These are phyloP conservation scores for Aspergillus fumigatiaffinis DNA, from an alignment of 2,329 filamentous ascomycete genomes.

Conservation along the genomic window DNA sequence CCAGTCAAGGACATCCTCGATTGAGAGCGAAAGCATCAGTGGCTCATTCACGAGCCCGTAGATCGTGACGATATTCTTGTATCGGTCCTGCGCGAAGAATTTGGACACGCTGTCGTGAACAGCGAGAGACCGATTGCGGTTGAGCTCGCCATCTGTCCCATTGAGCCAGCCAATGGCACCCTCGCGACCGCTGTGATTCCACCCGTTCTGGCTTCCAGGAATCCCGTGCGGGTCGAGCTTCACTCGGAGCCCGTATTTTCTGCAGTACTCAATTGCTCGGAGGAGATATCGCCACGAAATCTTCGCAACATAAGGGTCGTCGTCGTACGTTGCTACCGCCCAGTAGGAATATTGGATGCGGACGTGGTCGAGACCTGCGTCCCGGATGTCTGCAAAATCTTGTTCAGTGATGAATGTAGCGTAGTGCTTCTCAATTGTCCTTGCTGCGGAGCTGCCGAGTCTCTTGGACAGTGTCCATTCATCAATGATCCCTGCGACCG, in stretches of 20 bases:
- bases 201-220: slow-evolving; percentile 92
- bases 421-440: slow-evolving; percentile 85
- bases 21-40: slow-evolving; percentile 70
- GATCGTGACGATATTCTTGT: slow-evolving; percentile 85
- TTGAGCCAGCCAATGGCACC: slow-evolving; percentile 84
- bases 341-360: slow-evolving; percentile 94
- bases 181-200: slow-evolving; percentile 89
- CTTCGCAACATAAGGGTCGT: slow-evolving; percentile 81
- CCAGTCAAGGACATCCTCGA: slow-evolving; percentile 70
- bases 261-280: slow-evolving; percentile 86
- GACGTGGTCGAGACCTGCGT: slow-evolving; percentile 92
- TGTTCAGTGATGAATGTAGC: slow-evolving; percentile 79
- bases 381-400: slow-evolving; percentile 78
- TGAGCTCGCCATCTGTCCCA: slow-evolving; percentile 75
- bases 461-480: slow-evolving; percentile 76
- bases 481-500: slow-evolving; percentile 67
- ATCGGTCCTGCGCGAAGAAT: slow-evolving; percentile 91
- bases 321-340: slow-evolving; percentile 80
- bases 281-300: slow-evolving; percentile 92
- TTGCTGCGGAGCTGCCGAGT: slow-evolving; percentile 63
- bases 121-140: slow-evolving; percentile 77
- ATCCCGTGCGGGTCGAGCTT: slow-evolving; percentile 92
- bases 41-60: slow-evolving; percentile 96
- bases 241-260: slow-evolving; percentile 85
- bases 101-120: slow-evolving; percentile 80